phyloP scores from a whole-genome alignment of 306 rosid genomes.

The Rosa lucieae region DNA sequence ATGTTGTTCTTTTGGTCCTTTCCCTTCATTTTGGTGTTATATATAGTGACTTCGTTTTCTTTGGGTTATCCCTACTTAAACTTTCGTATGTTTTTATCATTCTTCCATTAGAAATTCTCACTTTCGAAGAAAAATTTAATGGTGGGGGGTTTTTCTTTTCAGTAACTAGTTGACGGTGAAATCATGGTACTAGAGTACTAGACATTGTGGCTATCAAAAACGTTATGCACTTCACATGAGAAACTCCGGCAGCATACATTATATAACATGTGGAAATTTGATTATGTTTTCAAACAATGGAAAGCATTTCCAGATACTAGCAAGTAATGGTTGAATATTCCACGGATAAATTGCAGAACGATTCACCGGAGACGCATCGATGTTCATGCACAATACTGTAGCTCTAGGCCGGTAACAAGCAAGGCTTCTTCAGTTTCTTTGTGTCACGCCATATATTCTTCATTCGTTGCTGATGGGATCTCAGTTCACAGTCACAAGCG shows the following conservation, averaged over 20 bases:
- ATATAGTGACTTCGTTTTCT: neutral
- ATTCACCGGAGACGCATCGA: slow-evolving; percentile 26
- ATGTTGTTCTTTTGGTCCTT: neutral
- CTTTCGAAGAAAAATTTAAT: neutral
- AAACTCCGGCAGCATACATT: neutral
- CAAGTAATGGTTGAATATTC: slow-evolving; percentile 3
- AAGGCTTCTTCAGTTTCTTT: neutral
- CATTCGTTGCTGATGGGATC: neutral
- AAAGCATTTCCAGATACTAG: neutral
- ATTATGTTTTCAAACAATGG: neutral
- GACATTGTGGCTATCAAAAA: neutral
- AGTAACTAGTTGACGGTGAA: neutral
- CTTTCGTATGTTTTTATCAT: neutral
- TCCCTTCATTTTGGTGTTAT: neutral
- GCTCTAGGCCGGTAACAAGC: slow-evolving; percentile 7
- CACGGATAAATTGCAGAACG: slow-evolving; percentile 28
- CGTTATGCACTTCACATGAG: neutral
- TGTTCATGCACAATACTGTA: slow-evolving; percentile 44
- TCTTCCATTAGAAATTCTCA: neutral
- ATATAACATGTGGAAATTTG: neutral
- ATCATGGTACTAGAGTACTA: neutral
- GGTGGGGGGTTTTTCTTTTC: neutral
- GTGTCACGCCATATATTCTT: neutral
- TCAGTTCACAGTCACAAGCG: neutral
- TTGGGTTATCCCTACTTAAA: neutral